Percentiles rank a stretch among this genome's conserved stretches.
These are phyloP conservation scores for Daldinia sp. DNA, from an alignment of 2,329 filamentous ascomycete genomes.

Conservation along the genomic window DNA sequence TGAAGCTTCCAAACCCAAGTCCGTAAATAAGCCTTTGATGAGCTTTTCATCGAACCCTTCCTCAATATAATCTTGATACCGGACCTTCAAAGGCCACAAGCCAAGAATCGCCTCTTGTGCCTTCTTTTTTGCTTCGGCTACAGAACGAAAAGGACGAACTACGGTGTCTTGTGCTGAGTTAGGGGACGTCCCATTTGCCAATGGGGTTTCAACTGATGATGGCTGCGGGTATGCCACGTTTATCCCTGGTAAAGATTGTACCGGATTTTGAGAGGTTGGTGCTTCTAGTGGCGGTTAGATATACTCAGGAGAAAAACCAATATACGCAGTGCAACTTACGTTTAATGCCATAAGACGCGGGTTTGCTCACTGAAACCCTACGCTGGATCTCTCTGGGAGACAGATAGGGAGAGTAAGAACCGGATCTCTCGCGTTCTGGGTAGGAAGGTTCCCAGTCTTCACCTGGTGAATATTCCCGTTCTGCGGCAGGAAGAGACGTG, in stretches of 20 bases:
- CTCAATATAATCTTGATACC: slow-evolving; percentile 77
- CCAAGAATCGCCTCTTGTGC: slow-evolving; percentile 76
- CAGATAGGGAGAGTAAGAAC: slow-evolving; percentile 66
- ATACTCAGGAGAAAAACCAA: slow-evolving; percentile 10
- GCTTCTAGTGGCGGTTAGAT: slow-evolving; percentile 31
- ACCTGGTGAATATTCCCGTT: slow-evolving; percentile 46
- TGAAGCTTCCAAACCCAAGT: slow-evolving; percentile 70
- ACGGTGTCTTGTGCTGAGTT: slow-evolving; percentile 3
- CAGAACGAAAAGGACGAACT: slow-evolving; percentile 44
- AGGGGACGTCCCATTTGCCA: slow-evolving; percentile 18
- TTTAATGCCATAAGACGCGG: slow-evolving; percentile 36
- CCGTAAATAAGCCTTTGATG: slow-evolving; percentile 73
- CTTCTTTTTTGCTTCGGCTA: slow-evolving; percentile 63
- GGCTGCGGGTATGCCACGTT: slow-evolving; percentile 10
- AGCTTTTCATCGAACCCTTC: slow-evolving; percentile 77
- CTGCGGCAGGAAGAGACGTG: slow-evolving; percentile 40
- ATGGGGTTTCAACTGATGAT: neutral
- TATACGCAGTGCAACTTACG: slow-evolving; percentile 40
- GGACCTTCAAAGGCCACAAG: slow-evolving; percentile 74
- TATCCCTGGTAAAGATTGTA: slow-evolving; percentile 33
- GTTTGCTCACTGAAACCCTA: slow-evolving; percentile 44
- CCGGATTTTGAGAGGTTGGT: slow-evolving; percentile 1
- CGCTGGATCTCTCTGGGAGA: slow-evolving; percentile 62
- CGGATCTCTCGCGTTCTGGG: slow-evolving; percentile 59
- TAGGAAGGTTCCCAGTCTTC: slow-evolving; percentile 48